Evolutionary conservation across 1,284 basidiomycete genomes (phyloP), one percentile per base, ranked within the genome.

Genomic region (Cronartium quercuum): DNA sequence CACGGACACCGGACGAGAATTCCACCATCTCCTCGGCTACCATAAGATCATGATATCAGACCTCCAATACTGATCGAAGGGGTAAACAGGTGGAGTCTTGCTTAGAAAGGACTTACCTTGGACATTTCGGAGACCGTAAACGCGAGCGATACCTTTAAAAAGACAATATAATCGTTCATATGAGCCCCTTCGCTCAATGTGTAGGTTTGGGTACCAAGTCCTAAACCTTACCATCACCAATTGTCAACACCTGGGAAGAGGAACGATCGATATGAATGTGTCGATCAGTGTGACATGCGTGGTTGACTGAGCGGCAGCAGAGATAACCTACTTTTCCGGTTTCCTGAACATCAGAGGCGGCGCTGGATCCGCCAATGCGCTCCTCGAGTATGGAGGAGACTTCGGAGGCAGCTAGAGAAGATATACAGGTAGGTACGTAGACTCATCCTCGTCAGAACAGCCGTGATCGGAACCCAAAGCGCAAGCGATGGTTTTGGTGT

Each of bases 21-120:
- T 98, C 95, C 88, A 98, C 95, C 95, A 98, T 98, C 89, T 98
- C 95, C 86, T 98, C 95, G 86, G 91, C 91, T 91, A 81, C 77
- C 73, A 63, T 61, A 24, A 62, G 35, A 12, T n/a, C 47, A 63
- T 24, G 70, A 41, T 29, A 41, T 44, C 24, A 13, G 65, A 24
- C 18, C 35, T 6, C 6, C 15, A 3, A 3, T 5, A 3, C 18
- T 38, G 51, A 15, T 3, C 51, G 37, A 63, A 76, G 35, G 13
- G 58, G n/a, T 44, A 44, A 51, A 34, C 41, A 62, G 76, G 44
- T 42, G 47, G 38, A 18, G 55, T 37, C 75, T 61, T 71, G 77
- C 58, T 47, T 21, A 37, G 35, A 13, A n/a, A 62, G 41, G 68
- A 67, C 66, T 41, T 40, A 77, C 70, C 64, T 86, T 96, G 94